Conservation (phyloP, 371 early-diverging fungal genomes). For the Phascolomyces articulosus region DNA sequence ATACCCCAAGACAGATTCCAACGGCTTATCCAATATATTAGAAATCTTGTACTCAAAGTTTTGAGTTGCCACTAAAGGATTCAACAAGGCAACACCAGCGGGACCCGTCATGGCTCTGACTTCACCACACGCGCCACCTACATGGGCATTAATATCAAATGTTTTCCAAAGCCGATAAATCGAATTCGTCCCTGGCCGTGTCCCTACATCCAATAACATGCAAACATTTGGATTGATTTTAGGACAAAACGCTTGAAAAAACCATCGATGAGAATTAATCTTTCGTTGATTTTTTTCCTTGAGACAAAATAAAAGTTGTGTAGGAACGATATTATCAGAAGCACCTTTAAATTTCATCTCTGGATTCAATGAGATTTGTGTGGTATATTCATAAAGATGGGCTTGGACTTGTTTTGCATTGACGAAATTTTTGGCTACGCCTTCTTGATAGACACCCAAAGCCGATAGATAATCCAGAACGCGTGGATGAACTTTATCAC, state of each 20-base stretch:
- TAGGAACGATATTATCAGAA: conserved; percentile 78
- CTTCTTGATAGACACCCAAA: conserved; percentile 92
- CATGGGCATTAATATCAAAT: conserved; percentile 85
- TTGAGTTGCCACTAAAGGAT: conserved; percentile 93
- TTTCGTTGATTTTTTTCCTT: conserved; percentile 90
- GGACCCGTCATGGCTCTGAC: conserved; percentile 83
- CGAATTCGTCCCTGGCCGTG: conserved; percentile 81
- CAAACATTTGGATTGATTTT: conserved; percentile 85
- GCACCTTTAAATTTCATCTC: conserved; percentile 68
- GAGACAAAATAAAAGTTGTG: conserved; percentile 89
- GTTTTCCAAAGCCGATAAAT: conserved; percentile 92
- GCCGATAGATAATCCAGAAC: conserved; percentile 82
- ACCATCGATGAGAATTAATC: conserved; percentile 98
- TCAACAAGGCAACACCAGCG: conserved; percentile 69
- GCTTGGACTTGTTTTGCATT: conserved; percentile 64
- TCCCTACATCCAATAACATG: conserved; percentile 93
- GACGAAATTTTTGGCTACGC: conserved; percentile 74
- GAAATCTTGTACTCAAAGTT: conserved; percentile 98
- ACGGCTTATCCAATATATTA: conserved; percentile 96
- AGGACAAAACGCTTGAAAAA: conserved; percentile 93
- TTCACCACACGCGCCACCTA: conserved; percentile 96
- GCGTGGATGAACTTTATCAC: conserved; percentile 73
- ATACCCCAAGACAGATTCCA: conserved; percentile 94
- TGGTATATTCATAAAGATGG: conserved; percentile 93
- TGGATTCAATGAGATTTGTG: conserved; percentile 77